A percentile compares a stretch with the other conserved stretches of the same genome.
Evolutionary conservation across 2,329 filamentous ascomycete species (phyloP).

Genomic region (Colletotrichum sidae): DNA sequence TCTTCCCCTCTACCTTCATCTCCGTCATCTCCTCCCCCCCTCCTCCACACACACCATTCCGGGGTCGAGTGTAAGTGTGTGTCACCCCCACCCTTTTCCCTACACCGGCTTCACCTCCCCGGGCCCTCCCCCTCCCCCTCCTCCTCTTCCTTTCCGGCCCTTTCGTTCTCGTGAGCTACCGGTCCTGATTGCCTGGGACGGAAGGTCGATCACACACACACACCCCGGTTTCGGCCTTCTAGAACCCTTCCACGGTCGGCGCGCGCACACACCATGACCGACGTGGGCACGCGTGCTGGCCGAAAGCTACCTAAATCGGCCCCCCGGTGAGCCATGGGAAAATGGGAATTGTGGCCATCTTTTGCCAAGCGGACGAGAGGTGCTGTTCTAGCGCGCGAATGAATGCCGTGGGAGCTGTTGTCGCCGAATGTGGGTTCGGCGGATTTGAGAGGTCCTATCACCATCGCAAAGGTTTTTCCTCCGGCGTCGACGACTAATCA

Average conservation of each 20-base stretch:
- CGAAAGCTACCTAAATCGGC: not conserved
- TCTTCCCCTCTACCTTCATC: not conserved
- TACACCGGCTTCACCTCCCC: constrained; percentile 21
- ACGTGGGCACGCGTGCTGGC: constrained; percentile 2
- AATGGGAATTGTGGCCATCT: not conserved
- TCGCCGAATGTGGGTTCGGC: too few relatives aligned
- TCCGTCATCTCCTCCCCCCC: constrained; percentile 2
- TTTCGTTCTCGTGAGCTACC: not conserved
- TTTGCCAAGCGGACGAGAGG: not conserved
- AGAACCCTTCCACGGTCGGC: constrained; percentile 27
- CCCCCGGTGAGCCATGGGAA: not conserved
- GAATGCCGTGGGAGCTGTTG: too few relatives aligned
- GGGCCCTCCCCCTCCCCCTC: constrained; percentile 19
- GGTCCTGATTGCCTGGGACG: constrained; percentile 21
- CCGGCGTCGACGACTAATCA: not conserved
- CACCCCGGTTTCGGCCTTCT: constrained; percentile 19
- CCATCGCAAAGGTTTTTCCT: constrained; percentile 5
- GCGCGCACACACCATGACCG: constrained; percentile 8
- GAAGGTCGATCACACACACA: constrained; percentile 1
- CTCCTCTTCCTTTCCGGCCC: constrained; percentile 12
- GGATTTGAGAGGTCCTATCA: not conserved
- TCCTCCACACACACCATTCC: not conserved
- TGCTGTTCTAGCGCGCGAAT: constrained; percentile 4
- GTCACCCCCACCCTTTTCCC: not conserved
- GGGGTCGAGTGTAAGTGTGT: too few relatives aligned